Evolutionary conservation across 1,284 basidiomycete species (phyloP).

Genomic region (Melampsora larici-populina): DNA sequence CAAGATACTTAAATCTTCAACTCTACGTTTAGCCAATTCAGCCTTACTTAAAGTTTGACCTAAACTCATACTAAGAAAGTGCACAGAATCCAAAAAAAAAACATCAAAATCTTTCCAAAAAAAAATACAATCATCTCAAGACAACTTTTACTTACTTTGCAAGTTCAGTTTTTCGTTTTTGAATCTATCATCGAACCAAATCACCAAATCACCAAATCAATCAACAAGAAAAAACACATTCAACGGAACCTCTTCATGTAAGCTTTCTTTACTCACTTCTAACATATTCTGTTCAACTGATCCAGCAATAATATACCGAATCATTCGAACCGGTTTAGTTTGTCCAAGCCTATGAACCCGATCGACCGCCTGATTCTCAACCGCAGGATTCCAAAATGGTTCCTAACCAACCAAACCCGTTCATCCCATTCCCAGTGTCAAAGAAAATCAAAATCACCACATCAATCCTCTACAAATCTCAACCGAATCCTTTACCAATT

Average conservation of each 20-base stretch:
- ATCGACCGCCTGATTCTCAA: constrained; percentile 64
- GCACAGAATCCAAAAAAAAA: too few species aligned
- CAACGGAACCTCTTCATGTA: too few species aligned
- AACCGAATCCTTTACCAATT: too few species aligned
- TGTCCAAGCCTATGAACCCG: constrained; percentile 78
- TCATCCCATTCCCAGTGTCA: too few species aligned
- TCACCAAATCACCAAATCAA: constrained; percentile 56
- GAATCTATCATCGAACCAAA: constrained; percentile 83
- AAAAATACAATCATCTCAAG: not conserved
- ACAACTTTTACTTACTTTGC: constrained; percentile 63
- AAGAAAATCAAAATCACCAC: not conserved
- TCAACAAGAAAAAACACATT: not conserved
- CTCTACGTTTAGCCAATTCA: constrained; percentile 73
- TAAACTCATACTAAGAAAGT: constrained; percentile 78
- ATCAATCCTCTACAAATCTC: not conserved
- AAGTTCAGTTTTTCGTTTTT: constrained; percentile 87
- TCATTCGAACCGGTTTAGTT: constrained; percentile 81
- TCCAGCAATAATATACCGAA: constrained; percentile 86
- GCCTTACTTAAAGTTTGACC: constrained; percentile 73
- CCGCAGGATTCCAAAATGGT: constrained; percentile 70
- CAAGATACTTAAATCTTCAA: constrained; percentile 67
- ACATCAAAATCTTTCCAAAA: too few species aligned
- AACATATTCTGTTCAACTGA: constrained; percentile 70
- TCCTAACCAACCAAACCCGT: constrained; percentile 58
- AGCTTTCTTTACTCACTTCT: constrained; percentile 48